Percentiles rank a stretch among this genome's conserved stretches.
These are phyloP conservation scores for Rhizopogon roseolus DNA, from an alignment of 768 basidiomycete genomes.

Conservation along the genomic window DNA sequence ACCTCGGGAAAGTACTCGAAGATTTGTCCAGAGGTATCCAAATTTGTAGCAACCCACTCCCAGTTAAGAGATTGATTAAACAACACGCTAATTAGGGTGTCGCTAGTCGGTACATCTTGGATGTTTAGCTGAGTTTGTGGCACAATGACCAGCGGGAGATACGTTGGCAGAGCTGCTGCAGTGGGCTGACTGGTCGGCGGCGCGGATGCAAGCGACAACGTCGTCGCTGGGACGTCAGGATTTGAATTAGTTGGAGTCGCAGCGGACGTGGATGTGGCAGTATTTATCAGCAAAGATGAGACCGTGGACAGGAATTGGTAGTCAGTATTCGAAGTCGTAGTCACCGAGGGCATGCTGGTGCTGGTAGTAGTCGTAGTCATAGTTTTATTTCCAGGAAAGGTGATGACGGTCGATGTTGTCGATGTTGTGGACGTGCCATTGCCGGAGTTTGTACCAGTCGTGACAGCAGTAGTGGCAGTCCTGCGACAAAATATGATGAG, in stretches of 20 bases:
- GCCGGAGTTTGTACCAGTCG: background rate
- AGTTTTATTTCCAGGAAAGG: conserved; percentile 20
- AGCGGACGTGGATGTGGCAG: conserved; percentile 14
- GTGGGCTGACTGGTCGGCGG: conserved; percentile 23
- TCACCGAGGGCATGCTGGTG: background rate
- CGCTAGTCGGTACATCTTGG: conserved; percentile 30
- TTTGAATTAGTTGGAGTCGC: conserved; percentile 23
- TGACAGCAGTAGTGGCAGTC: background rate
- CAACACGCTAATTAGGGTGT: conserved; percentile 57
- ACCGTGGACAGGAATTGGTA: conserved; percentile 30
- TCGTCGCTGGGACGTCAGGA: conserved; percentile 34
- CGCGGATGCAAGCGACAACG: conserved; percentile 16
- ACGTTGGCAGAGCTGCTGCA: conserved; percentile 43
- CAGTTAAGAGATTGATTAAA: conserved; percentile 62
- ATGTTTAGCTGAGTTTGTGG: conserved; percentile 27
- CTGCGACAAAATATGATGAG: background rate
- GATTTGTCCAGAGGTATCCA: conserved; percentile 66
- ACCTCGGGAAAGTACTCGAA: conserved; percentile 65
- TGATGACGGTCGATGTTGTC: conserved; percentile 22
- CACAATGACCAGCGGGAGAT: conserved; percentile 58
- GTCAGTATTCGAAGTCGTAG: conserved; percentile 20
- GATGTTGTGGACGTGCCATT: conserved; percentile 2
- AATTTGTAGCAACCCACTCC: conserved; percentile 57
- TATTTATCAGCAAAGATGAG: conserved; percentile 28
- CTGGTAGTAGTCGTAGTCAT: conserved; percentile 4